Evolutionary conservation across 2,329 filamentous ascomycete genomes (phyloP).

Genomic region (Botryotinia globosa): DNA sequence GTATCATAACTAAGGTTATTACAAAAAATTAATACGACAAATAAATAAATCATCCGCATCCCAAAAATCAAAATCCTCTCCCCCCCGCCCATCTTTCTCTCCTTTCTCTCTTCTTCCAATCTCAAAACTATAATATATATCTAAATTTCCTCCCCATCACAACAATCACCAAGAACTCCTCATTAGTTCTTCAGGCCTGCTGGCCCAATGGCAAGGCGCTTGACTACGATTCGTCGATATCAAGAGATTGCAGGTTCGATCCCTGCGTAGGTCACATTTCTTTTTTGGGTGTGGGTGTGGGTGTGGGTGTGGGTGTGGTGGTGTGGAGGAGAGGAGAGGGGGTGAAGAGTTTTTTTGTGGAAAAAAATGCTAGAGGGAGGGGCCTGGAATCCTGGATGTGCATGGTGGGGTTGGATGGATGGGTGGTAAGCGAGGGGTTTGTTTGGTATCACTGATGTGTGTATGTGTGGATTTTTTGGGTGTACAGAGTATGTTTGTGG

Average conservation of each 20-base stretch:
- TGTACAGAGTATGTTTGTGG: neutral
- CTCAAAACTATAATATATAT: neutral
- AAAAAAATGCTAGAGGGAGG: neutral
- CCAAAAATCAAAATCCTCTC: neutral
- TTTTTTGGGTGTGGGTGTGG: neutral
- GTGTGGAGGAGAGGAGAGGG: neutral
- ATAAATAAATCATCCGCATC: neutral
- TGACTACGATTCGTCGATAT: slow-evolving; percentile 44
- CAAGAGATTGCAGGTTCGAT: slow-evolving; percentile 49
- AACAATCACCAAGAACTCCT: neutral
- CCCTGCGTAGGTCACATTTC: slow-evolving; percentile 32
- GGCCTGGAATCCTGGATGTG: too few relatives aligned
- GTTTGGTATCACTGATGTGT: too few relatives aligned
- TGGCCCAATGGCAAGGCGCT: slow-evolving; percentile 50
- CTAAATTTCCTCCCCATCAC: fast-evolving
- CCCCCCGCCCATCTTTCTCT: neutral
- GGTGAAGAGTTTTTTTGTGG: neutral
- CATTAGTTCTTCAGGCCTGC: slow-evolving; percentile 3
- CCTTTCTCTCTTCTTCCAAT: neutral
- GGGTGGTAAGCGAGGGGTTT: too few relatives aligned
- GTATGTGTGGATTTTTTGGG: neutral
- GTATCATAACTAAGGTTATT: fast-evolving
- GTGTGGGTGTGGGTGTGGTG: neutral
- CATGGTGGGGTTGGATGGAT: neutral
- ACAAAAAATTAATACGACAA: neutral